Conservation (phyloP, 1,284 basidiomycete species). For the Rhodotorula sp. region DNA sequence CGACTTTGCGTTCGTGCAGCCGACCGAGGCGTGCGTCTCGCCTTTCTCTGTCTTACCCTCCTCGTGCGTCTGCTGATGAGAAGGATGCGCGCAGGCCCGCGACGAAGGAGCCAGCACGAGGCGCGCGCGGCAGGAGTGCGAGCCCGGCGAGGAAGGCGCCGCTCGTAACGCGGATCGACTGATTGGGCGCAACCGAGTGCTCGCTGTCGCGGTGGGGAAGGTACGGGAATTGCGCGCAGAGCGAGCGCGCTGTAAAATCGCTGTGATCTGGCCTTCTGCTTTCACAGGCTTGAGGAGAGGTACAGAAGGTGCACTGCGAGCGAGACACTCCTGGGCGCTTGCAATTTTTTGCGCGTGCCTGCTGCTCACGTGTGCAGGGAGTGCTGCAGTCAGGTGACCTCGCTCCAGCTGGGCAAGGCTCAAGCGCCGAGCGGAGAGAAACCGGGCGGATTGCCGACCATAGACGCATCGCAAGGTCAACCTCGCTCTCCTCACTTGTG, state of each 20-base stretch:
- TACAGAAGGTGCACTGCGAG: too few relatives aligned
- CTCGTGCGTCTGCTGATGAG: not conserved
- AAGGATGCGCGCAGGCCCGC: not conserved
- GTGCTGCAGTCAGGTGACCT: not conserved
- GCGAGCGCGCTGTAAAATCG: not conserved
- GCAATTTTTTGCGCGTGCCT: too few relatives aligned
- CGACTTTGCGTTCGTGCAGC: conserved; percentile 93
- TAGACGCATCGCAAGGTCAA: too few relatives aligned
- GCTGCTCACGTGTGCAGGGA: too few relatives aligned
- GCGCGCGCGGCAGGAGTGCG: conserved; percentile 33
- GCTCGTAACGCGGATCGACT: conserved; percentile 35
- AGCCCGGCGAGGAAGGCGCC: conserved; percentile 28
- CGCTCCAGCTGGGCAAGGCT: too few relatives aligned
- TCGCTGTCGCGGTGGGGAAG: not conserved
- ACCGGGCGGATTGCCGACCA: too few relatives aligned
- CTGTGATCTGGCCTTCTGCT: too few relatives aligned
- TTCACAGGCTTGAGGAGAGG: too few relatives aligned
- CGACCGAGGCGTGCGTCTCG: conserved; percentile 58
- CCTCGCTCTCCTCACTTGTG: not conserved
- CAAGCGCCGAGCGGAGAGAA: too few relatives aligned
- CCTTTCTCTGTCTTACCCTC: not conserved
- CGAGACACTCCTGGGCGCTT: too few relatives aligned
- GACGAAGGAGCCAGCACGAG: not conserved
- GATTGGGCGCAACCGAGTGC: not conserved
- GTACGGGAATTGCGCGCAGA: not conserved